Conservation (phyloP, 768 basidiomycete genomes). For the Tricholoma flavovirens region DNA sequence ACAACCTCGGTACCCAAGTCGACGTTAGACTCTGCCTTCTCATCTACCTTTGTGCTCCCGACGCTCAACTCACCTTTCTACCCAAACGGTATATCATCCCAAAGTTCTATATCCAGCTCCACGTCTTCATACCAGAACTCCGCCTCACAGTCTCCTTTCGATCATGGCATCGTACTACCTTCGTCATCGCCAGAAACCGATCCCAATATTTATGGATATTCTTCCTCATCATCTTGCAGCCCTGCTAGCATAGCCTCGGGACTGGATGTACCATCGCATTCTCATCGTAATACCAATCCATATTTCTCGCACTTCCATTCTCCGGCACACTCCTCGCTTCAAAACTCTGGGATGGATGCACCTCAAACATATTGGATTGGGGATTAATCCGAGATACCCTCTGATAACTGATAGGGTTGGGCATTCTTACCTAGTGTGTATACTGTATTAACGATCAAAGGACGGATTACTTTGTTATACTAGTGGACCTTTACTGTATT, state of each 20-base stretch:
- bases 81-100: slow-evolving; percentile 33
- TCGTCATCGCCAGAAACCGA: slow-evolving; percentile 1
- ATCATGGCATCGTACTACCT: slow-evolving; percentile 23
- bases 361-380: slow-evolving; percentile 1
- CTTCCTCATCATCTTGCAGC: slow-evolving; percentile 6
- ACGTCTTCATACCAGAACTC: slow-evolving; percentile 19
- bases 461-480: background rate
- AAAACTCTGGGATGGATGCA: background rate
- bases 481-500: background rate
- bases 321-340: background rate
- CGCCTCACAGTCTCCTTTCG: slow-evolving; percentile 21
- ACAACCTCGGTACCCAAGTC: slow-evolving; percentile 9
- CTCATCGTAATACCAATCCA: slow-evolving; percentile 12
- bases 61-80: slow-evolving; percentile 56
- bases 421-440: background rate
- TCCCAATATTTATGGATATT: slow-evolving; percentile 3
- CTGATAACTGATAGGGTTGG: background rate
- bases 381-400: background rate
- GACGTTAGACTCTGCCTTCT: slow-evolving; percentile 16
- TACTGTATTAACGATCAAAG: background rate
- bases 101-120: slow-evolving; percentile 26
- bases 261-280: background rate
- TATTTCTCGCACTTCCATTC: slow-evolving; percentile 4
- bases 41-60: slow-evolving; percentile 34
- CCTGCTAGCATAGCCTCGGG: background rate